phyloP scores from a whole-genome alignment of 2,329 filamentous ascomycete species.

The Neonectria neomacrospora region DNA sequence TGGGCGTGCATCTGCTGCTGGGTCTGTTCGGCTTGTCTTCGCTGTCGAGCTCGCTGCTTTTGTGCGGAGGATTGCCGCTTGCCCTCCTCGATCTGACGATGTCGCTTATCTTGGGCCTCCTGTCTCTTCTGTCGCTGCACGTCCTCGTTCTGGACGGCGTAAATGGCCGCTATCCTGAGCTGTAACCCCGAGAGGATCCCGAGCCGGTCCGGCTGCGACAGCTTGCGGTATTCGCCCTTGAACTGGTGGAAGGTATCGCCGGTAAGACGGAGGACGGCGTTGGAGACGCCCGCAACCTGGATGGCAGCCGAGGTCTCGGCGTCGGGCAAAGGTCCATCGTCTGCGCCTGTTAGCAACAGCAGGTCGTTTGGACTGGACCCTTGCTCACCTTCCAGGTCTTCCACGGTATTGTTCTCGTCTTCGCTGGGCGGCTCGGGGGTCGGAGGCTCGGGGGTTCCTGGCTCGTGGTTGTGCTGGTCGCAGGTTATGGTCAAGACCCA shows the following conservation, averaged over 20 bases:
- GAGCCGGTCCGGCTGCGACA: constrained; percentile 54
- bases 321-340: constrained; percentile 49
- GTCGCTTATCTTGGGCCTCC: constrained; percentile 52
- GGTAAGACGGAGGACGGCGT: constrained; percentile 52
- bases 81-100: constrained; percentile 52
- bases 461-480: constrained; percentile 58
- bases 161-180: constrained; percentile 56
- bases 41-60: constrained; percentile 41
- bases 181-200: constrained; percentile 54
- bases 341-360: constrained; percentile 31
- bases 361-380: constrained; percentile 22
- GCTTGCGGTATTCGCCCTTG: constrained; percentile 57
- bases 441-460: constrained; percentile 56
- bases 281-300: constrained; percentile 54
- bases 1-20: constrained; percentile 37
- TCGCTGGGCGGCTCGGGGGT: constrained; percentile 49
- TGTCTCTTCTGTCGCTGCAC: constrained; percentile 53
- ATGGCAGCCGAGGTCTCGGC: constrained; percentile 52
- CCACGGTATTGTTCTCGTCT: constrained; percentile 48
- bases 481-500: constrained; percentile 59
- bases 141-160: constrained; percentile 58
- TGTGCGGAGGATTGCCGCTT: constrained; percentile 43
- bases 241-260: constrained; percentile 58
- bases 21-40: constrained; percentile 42
- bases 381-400: constrained; percentile 40